Percentiles rank a stretch among this genome's conserved stretches.
These are phyloP conservation scores for Lasiodiplodia gonubiensis DNA, from an alignment of 2,329 filamentous ascomycete species.

Conservation along the genomic window DNA sequence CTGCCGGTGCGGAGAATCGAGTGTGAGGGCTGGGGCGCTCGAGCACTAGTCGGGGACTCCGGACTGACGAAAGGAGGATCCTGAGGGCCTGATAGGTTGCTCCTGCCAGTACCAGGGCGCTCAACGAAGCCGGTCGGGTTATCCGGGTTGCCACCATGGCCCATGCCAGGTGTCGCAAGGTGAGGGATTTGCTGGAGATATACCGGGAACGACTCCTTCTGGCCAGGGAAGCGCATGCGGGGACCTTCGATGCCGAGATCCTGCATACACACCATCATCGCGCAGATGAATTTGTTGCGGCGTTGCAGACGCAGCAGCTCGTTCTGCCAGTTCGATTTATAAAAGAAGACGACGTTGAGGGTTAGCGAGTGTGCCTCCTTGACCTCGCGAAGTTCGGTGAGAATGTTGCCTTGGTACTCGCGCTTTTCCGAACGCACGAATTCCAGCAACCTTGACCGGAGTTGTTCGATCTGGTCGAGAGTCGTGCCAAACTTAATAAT, in stretches of 20 bases:
- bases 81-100: slow-evolving; percentile 36
- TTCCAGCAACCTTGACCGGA: slow-evolving; percentile 79
- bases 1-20: slow-evolving; percentile 61
- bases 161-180: slow-evolving; percentile 49
- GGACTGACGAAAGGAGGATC: slow-evolving; percentile 50
- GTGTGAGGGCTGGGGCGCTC: slow-evolving; percentile 24
- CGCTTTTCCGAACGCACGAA: slow-evolving; percentile 87
- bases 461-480: slow-evolving; percentile 78
- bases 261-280: slow-evolving; percentile 84
- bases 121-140: slow-evolving; percentile 44
- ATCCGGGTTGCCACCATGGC: slow-evolving; percentile 53
- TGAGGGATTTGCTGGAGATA: slow-evolving; percentile 63
- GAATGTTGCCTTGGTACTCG: slow-evolving; percentile 83
- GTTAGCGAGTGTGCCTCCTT: slow-evolving; percentile 84
- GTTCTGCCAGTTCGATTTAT: slow-evolving; percentile 97
- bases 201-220: slow-evolving; percentile 69
- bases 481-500: slow-evolving; percentile 89
- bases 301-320: slow-evolving; percentile 86
- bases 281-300: slow-evolving; percentile 92
- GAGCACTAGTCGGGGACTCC: slow-evolving; percentile 27
- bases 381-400: slow-evolving; percentile 81
- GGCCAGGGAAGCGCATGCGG: slow-evolving; percentile 72
- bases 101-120: slow-evolving; percentile 29
- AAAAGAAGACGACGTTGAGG: slow-evolving; percentile 94
- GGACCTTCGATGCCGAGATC: slow-evolving; percentile 86